Conservation (phyloP, 2,329 filamentous ascomycete species). For the Diaporthe citrichinensis region DNA sequence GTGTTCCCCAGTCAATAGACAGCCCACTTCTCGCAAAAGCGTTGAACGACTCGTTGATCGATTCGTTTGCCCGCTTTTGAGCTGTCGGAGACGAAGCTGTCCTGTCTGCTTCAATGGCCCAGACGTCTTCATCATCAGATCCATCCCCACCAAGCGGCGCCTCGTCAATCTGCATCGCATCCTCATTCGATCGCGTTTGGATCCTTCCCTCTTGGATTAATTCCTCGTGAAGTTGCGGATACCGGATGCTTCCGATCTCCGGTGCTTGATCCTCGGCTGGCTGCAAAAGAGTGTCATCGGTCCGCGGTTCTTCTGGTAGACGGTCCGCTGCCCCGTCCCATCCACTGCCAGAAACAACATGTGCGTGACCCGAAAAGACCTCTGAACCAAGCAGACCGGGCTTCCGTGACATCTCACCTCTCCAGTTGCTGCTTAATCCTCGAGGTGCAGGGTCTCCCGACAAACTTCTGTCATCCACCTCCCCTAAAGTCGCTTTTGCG, state of each 20-base stretch:
- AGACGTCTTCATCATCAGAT: conserved; percentile 64
- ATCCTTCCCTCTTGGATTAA: neutral
- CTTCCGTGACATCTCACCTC: neutral
- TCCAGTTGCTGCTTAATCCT: conserved; percentile 5
- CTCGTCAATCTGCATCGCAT: conserved; percentile 33
- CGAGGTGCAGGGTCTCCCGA: conserved; percentile 18
- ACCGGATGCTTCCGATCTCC: conserved; percentile 4
- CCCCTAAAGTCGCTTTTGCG: conserved; percentile 13
- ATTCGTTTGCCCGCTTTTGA: conserved; percentile 43
- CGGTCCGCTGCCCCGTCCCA: conserved; percentile 45
- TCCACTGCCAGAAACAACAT: neutral
- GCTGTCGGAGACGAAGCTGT: conserved; percentile 52
- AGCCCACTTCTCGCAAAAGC: conserved; percentile 50
- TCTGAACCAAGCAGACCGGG: neutral
- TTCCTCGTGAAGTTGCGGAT: neutral
- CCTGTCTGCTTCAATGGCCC: conserved; percentile 70
- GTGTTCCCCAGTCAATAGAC: conserved; percentile 43
- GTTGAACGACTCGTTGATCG: conserved; percentile 42
- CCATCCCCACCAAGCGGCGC: conserved; percentile 41
- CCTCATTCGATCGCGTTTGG: conserved; percentile 1
- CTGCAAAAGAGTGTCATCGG: conserved; percentile 44
- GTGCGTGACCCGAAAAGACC: neutral
- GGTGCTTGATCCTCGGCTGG: conserved; percentile 18
- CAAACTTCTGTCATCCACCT: conserved; percentile 36
- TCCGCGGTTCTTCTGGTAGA: conserved; percentile 41